Base-by-base conservation (phyloP, 169 alveolate species). In the Eimeria tenella region DNA sequence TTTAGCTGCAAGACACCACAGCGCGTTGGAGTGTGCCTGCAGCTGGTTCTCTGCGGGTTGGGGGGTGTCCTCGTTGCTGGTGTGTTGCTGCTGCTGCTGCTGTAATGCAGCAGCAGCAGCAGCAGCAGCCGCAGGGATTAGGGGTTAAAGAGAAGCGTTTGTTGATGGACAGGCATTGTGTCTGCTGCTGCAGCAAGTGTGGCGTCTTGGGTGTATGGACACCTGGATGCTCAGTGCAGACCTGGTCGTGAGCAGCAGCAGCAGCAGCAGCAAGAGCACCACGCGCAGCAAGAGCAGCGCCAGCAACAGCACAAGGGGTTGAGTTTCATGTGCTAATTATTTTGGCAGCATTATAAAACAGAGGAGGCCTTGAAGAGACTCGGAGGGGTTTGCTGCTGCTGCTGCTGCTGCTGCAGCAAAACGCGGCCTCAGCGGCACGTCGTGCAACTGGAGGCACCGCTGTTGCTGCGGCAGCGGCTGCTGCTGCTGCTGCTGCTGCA, bases 381-480 rank as follows among this genome's bases (percentile, higher is more conserved):
- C 62, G 31, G 13, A 42, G 84, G 62, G 55, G 52, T 31, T 56
- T 56, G 60, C 21, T 74, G 60, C 84, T 50, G 84, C 60, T 5
- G 84, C 60, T 5, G 77, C 77, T 8, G 77, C 68, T 10, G 55
- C 58, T 4, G 84, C 84, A 74, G 84, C 21, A 74, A 13, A 31
- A 71, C 60, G 60, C 60, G 11, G 62, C 60, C 13, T 74, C n/a
- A 74, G 84, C 84, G 23, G 19, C 23, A 74, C 84, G 55, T n/a
- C 84, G 84, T 74, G 84, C 84, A 74, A 53, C 84, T 17, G 84
- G 25, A 17, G 84, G 62, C 62, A 13, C 62, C 52, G 84, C 84
- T 68, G 77, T 50, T 68, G 77, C 77, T 68, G 77, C 77, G 21
- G 77, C 77, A 8, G 77, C 84, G 7, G 84, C 84, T 42, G 84